phyloP scores from a whole-genome alignment of 1,284 basidiomycete species.

The Takashimella koratensis region DNA sequence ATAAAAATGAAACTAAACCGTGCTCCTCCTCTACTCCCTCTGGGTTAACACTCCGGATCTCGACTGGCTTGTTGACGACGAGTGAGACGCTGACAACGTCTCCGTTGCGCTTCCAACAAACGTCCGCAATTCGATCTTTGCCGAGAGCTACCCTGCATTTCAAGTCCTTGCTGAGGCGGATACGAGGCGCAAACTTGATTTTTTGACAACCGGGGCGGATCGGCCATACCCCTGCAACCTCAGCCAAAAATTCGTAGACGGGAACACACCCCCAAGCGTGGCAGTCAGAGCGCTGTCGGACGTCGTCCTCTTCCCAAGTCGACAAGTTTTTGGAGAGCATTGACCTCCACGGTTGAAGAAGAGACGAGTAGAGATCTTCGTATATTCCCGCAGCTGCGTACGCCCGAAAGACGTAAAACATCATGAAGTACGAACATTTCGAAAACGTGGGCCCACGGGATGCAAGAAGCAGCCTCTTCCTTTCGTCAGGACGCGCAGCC shows the following conservation, averaged over 20 bases:
- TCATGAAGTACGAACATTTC: slow-evolving; percentile 25
- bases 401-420: slow-evolving; percentile 28
- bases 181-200: slow-evolving; percentile 16
- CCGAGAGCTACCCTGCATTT: slow-evolving; percentile 19
- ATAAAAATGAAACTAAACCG: too few species aligned
- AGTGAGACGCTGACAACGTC: too few species aligned
- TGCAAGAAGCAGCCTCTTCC: too few species aligned
- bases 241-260: slow-evolving; percentile 23
- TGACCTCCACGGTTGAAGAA: slow-evolving; percentile 18
- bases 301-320: slow-evolving; percentile 32
- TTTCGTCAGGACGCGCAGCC: too few species aligned
- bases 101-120: too few species aligned
- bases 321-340: slow-evolving; percentile 21
- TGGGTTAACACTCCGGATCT: too few species aligned
- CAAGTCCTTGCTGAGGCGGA: slow-evolving; percentile 8
- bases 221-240: slow-evolving; percentile 23
- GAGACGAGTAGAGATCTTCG: slow-evolving; percentile 9
- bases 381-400: slow-evolving; percentile 21
- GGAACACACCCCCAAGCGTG: slow-evolving; percentile 28
- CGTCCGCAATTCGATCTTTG: slow-evolving; percentile 14
- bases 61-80: too few species aligned
- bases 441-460: slow-evolving; percentile 16
- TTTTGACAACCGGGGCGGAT: slow-evolving; percentile 15
- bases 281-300: slow-evolving; percentile 26
- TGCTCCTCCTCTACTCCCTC: too few species aligned